These are phyloP conservation scores for Penicillium hesseltinei DNA, from an alignment of 2,329 filamentous ascomycete genomes.

Conservation along the genomic window DNA sequence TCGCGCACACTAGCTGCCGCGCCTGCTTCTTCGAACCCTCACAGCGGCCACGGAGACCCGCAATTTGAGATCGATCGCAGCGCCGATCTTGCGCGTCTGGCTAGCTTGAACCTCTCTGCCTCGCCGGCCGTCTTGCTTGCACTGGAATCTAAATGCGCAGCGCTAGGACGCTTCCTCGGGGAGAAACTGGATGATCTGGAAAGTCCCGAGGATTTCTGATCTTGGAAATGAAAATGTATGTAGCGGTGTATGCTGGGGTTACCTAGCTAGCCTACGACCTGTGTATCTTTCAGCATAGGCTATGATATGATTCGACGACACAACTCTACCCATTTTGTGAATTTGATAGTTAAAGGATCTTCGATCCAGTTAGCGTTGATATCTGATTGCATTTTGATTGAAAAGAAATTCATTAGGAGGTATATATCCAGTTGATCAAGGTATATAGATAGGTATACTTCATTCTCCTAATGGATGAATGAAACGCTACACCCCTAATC, in stretches of 20 bases:
- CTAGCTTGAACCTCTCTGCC: slow-evolving; percentile 40
- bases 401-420: slow-evolving; percentile 7
- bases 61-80: slow-evolving; percentile 44
- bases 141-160: slow-evolving; percentile 44
- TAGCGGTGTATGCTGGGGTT: not conserved
- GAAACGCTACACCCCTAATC: not conserved
- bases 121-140: slow-evolving; percentile 41
- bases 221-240: not conserved
- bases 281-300: not conserved
- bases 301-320: not conserved
- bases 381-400: not conserved
- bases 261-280: no score
- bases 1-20: slow-evolving; percentile 11
- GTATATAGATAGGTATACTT: not conserved
- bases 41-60: slow-evolving; percentile 31
- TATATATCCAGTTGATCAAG: not conserved
- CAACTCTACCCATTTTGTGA: not conserved
- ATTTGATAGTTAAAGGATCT: slow-evolving; percentile 1
- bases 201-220: slow-evolving; percentile 44
- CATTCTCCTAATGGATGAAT: not conserved
- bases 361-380: slow-evolving; percentile 1
- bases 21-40: slow-evolving; percentile 12
- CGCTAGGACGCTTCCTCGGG: slow-evolving; percentile 40
- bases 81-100: slow-evolving; percentile 39
- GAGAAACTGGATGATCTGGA: slow-evolving; percentile 43